Base-by-base conservation (phyloP, 2,329 filamentous ascomycete species). In the Epichloe scottii region DNA sequence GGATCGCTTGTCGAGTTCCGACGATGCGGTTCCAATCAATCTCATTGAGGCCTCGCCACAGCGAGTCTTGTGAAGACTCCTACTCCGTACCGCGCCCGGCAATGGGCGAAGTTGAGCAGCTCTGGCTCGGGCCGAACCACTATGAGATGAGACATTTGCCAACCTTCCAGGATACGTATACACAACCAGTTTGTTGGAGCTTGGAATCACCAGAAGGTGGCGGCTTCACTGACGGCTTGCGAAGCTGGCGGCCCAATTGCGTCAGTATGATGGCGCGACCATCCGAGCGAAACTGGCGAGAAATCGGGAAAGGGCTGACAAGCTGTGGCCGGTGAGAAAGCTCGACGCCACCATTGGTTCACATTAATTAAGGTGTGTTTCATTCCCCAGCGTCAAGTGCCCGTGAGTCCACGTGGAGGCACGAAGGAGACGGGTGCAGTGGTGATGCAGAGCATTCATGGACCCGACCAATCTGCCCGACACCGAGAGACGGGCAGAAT, bases 331-430 rank as follows among this genome's bases (percentile, higher is more conserved):
- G 46, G 30, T 46, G 37, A 52, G 40, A 15, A 30, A 17, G 33
- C 19, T 38, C 14, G 48, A 17, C 35, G 46, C 37, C 41, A 37
- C 42, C 23, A 52, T 50, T 50, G 26, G 47, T 41, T 49, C 30
- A 40, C 19, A 15, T 37, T 37, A 19, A 35, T 43, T 42, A 46
- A 46, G 23, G 35, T 46, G 17, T 39, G 40, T 41, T 41, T 40
- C 41, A 40, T 41, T 35, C 46, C 17, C 46, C 35, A 40, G 41
- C 33, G 33, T 14, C 41, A 21, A 21, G 40, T 23, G 23, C 21
- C 23, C 21, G 38, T 34, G 42, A 38, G 23, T 43, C 51, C 51
- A 52, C 51, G 51, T 52, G 51, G 51, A 50, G 35, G n/a, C 21
- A 46, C 40, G 30, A 49, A 30, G 19, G 21, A 23, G 42, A 42